Base-by-base conservation (phyloP, 257 asterid species). In the Verbena officinalis region DNA sequence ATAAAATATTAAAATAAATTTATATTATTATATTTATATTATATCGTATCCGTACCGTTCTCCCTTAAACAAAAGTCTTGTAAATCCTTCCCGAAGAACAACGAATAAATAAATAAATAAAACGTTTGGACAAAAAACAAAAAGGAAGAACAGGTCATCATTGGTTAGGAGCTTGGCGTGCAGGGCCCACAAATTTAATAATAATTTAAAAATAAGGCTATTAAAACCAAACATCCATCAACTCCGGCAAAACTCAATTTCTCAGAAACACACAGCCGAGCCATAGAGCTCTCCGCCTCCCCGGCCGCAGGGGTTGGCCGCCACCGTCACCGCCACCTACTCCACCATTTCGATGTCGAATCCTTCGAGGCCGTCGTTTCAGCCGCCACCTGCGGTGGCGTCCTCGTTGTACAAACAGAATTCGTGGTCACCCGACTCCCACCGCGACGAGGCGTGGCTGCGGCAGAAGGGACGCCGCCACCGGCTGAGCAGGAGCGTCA, bases 371-470 rank as follows among this genome's bases (percentile, higher is more conserved):
- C 54, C 71, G 8, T 48, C 69, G 1, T 62, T 50, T 2, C 49
- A 13, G 13, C 22, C 30, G 23, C 59, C 55, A 6, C 75, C 55
- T 1, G 43, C 67, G 50, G 36, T 45, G 8, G 21, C 83, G 11
- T 51, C 33, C 33, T 27, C 84, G 9, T 42, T 86, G 63, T 69
- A 60, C 81, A 89, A 84, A 64, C 86, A 82, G 65, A 86, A 73
- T 20, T 80, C 95, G 0, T 89, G 93, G 96, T 89, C 96, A 0
- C 86, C 87, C 5, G 93, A 86, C 59, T 55, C 63, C 23, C 72
- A 55, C 68, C 90, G 89, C 27, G 84, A 89, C 21, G 89, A 84
- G 86, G 93, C 84, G 52, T 89, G 96, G 95, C 86, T 69, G 21
- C 69, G 89, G 65, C 77, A 76, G 75, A 84, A 83, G 69, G 81